Conservation (phyloP, 768 basidiomycete genomes). For the Agaricus sinodeliciosus region DNA sequence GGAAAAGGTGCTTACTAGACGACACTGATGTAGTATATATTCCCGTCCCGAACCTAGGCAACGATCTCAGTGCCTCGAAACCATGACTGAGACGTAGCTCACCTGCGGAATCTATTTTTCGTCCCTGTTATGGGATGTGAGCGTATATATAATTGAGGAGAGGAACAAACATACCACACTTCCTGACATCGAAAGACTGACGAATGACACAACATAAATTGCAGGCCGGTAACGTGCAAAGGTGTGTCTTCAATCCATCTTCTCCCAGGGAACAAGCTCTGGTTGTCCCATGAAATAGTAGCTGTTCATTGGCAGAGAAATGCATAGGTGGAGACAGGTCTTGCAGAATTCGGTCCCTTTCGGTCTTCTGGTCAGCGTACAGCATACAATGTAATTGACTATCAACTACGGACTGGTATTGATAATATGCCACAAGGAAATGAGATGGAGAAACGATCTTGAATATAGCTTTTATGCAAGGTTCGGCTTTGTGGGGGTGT, state of each 20-base stretch:
- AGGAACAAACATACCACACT: constrained; percentile 39
- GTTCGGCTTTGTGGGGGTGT: constrained; percentile 46
- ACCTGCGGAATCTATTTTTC: constrained; percentile 45
- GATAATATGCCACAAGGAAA: constrained; percentile 35
- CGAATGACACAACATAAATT: constrained; percentile 51
- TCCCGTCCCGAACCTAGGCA: constrained; percentile 54
- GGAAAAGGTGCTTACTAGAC: constrained; percentile 39
- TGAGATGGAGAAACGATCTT: constrained; percentile 42
- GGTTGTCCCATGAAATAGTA: constrained; percentile 66
- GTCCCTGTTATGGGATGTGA: constrained; percentile 28
- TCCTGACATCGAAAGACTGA: constrained; percentile 51
- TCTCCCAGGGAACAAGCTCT: constrained; percentile 55
- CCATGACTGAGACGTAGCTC: neutral
- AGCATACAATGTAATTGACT: neutral
- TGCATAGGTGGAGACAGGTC: constrained; percentile 16
- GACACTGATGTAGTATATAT: constrained; percentile 65
- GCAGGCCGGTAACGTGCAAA: constrained; percentile 45
- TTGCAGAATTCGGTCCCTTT: constrained; percentile 23
- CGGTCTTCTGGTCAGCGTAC: neutral
- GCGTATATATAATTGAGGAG: neutral
- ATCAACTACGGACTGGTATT: constrained; percentile 33
- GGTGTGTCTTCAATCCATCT: constrained; percentile 33
- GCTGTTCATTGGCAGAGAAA: constrained; percentile 42
- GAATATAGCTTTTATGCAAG: constrained; percentile 42
- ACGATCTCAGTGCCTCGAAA: neutral